Evolutionary conservation across 2,329 filamentous ascomycete genomes (phyloP).

Genomic region (Ciborinia camelliae): DNA sequence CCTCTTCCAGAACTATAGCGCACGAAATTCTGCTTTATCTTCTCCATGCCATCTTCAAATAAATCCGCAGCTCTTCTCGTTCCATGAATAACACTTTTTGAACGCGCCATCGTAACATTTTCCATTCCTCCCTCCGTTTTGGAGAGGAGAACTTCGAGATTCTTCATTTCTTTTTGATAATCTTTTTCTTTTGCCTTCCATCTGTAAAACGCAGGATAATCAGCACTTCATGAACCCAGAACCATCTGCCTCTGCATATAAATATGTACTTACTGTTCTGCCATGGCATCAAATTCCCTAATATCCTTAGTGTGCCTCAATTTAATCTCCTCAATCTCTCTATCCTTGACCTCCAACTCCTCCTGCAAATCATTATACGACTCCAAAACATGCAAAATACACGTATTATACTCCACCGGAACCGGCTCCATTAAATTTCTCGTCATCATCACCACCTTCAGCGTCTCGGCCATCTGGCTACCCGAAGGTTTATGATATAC

Average conservation of each 20-base stretch:
- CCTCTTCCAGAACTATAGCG: conserved; percentile 20
- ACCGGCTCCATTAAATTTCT: conserved; percentile 28
- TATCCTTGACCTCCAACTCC: conserved; percentile 27
- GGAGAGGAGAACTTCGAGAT: conserved; percentile 35
- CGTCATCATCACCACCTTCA: conserved; percentile 38
- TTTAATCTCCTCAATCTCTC: conserved; percentile 31
- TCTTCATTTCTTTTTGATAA: conserved; percentile 36
- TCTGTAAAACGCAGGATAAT: not conserved
- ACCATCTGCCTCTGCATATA: not conserved
- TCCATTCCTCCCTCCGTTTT: conserved; percentile 35
- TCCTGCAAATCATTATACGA: conserved; percentile 31
- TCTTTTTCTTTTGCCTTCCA: conserved; percentile 34
- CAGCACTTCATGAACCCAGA: not conserved
- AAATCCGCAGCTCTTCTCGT: conserved; percentile 26
- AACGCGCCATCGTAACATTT: conserved; percentile 32
- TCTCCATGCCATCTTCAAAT: conserved; percentile 26
- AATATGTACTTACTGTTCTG: conserved; percentile 19
- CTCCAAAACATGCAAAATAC: conserved; percentile 37
- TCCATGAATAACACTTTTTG: conserved; percentile 34
- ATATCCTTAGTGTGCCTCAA: conserved; percentile 30
- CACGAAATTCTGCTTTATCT: conserved; percentile 28
- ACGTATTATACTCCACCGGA: conserved; percentile 35
- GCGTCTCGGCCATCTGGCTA: conserved; percentile 35
- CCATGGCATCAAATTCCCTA: conserved; percentile 32
- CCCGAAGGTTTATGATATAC: conserved; percentile 35